These are phyloP conservation scores for Penicillium sp. DNA, from an alignment of 2,329 filamentous ascomycete species.

Conservation along the genomic window DNA sequence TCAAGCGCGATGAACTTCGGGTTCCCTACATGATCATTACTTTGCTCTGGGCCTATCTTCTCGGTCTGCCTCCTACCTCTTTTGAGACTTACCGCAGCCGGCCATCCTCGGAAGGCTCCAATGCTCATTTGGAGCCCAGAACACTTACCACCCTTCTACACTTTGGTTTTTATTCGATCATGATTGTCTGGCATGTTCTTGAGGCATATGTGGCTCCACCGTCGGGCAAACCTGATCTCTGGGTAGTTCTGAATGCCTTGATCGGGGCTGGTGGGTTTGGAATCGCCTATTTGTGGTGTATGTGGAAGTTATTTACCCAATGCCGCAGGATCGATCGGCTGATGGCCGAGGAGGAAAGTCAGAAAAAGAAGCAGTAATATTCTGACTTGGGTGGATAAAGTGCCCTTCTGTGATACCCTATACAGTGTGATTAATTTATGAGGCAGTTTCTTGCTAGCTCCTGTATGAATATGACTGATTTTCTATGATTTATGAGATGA, in stretches of 20 bases:
- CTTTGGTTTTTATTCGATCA: conserved; percentile 67
- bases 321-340: conserved; percentile 27
- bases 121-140: conserved; percentile 47
- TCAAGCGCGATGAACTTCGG: conserved; percentile 76
- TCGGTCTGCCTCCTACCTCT: conserved; percentile 78
- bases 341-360: conserved; percentile 24
- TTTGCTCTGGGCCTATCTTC: conserved; percentile 83
- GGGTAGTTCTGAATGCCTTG: conserved; percentile 87
- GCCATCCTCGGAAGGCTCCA: conserved; percentile 25
- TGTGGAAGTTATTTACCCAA: conserved; percentile 57
- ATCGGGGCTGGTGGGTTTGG: conserved; percentile 81
- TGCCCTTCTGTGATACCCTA: conserved; percentile 30
- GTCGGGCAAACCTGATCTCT: conserved; percentile 78
- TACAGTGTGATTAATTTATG: conserved; percentile 10
- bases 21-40: conserved; percentile 83
- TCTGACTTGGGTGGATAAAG: conserved; percentile 1
- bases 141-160: conserved; percentile 69
- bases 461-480: conserved; percentile 1
- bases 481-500: conserved; percentile 10
- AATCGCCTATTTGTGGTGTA: conserved; percentile 87
- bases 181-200: conserved; percentile 75
- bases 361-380: conserved; percentile 36
- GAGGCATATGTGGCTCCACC: conserved; percentile 69
- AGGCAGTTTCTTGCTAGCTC: conserved; percentile 10
- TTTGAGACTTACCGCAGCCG: conserved; percentile 63